Evolutionary conservation across 345 rosid genomes (phyloP).

Genomic region (Gossypium australe): DNA sequence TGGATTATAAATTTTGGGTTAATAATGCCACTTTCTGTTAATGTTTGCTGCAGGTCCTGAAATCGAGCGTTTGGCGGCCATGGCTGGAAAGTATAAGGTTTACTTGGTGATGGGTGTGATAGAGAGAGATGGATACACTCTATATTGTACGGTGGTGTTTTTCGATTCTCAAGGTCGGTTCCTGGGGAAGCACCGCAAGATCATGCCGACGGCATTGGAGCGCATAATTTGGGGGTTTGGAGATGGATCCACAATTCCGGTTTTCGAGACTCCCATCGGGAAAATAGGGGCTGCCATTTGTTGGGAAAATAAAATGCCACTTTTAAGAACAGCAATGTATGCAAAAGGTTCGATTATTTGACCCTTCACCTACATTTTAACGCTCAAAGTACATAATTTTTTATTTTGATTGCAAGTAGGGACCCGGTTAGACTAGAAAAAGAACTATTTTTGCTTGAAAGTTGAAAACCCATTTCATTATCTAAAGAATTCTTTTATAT

Average conservation of each 20-base stretch:
- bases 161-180: constrained; percentile 75
- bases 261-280: constrained; percentile 71
- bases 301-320: constrained; percentile 97
- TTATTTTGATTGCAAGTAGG: not conserved
- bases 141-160: constrained; percentile 69
- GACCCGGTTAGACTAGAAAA: not conserved
- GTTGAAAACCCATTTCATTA: not conserved
- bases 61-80: constrained; percentile 70
- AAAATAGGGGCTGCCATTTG: constrained; percentile 91
- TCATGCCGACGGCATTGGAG: constrained; percentile 90
- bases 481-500: not conserved
- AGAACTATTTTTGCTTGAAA: not conserved
- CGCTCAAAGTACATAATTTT: not conserved
- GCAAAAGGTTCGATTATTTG: constrained; percentile 57
- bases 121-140: constrained; percentile 89
- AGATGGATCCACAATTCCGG: constrained; percentile 88
- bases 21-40: not conserved
- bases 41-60: constrained; percentile 57
- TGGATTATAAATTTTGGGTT: not conserved
- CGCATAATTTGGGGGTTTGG: constrained; percentile 95
- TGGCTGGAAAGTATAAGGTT: constrained; percentile 84
- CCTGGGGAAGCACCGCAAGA: constrained; percentile 85
- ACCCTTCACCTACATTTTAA: not conserved
- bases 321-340: constrained; percentile 87
- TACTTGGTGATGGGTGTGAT: constrained; percentile 89